Base-by-base conservation (phyloP, 257 asterid species). In the Misopates orontium region DNA sequence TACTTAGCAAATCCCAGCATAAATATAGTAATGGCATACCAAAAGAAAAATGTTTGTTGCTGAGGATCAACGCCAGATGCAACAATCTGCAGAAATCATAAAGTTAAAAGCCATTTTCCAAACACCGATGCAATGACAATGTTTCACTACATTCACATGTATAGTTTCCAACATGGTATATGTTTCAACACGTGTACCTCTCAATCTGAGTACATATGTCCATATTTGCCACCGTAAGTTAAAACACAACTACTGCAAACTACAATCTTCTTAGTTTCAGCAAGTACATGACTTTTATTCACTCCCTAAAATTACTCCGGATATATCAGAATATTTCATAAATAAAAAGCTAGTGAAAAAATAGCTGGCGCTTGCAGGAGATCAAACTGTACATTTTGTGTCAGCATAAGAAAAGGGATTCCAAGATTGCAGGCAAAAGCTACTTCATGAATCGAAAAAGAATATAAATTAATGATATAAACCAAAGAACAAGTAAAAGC, bases 21-120 rank as follows among this genome's bases (percentile, higher is more conserved):
- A 63, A 72, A 56, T 19, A 50, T 10, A 56, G 48, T 21, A 60
- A 57, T 17, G 63, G 51, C 83, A 58, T 87, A 94, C 99, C 98
- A 80, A 79, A 82, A 81, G 84, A 74, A 73, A 79, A 94, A 91
- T 5, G 96, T 87, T 58, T 90, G 96, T 70, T 83, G 87, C 86
- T 88, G 81, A 53, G 96, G 98, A 77, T 94, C 98, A 76, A 87
- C 90, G 28, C 96, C 96, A 75, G 86, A 88, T 52, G 90, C 91
- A 77, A 88, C 87, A 67, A 77, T 74, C 99, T 94, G 95, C 74
- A 72, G 25, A 64, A 70, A 66, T 44, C 55, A 75, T 44, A 55
- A 36, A 52, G 56, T 17, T 39, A 62, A 23, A 71, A 62, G 50
- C n/a, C 67, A 15, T 56, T 60, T 42, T 58, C 64, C 59, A 44